A percentile compares a stretch with the other conserved stretches of the same genome.
phyloP scores from a whole-genome alignment of 2,329 filamentous ascomycete genomes.

The Colletotrichum melonis region DNA sequence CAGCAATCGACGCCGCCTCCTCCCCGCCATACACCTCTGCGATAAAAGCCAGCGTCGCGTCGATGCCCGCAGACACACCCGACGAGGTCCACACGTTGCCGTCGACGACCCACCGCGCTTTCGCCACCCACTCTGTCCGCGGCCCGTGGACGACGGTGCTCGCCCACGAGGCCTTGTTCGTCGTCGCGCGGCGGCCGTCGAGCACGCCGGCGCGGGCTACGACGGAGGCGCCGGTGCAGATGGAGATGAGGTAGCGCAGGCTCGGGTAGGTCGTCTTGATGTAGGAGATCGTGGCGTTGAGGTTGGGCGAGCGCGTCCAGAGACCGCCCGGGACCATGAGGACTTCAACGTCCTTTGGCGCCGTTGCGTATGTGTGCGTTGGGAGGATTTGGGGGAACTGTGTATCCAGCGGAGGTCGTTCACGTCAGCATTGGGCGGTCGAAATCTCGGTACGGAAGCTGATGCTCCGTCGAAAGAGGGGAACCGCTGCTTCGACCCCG shows the following conservation, averaged over 20 bases:
- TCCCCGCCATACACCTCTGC: conserved; percentile 63
- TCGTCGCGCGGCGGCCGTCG: conserved; percentile 65
- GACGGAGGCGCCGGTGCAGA: conserved; percentile 68
- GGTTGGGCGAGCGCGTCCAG: conserved; percentile 39
- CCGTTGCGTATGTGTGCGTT: conserved; percentile 55
- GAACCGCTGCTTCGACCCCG: neutral
- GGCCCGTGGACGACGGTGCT: conserved; percentile 51
- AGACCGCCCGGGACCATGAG: conserved; percentile 66
- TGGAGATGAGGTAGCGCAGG: conserved; percentile 61
- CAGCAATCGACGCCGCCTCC: conserved; percentile 58
- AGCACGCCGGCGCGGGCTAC: conserved; percentile 64
- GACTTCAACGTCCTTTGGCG: conserved; percentile 60
- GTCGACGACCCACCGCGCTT: conserved; percentile 67
- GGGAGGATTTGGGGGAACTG: conserved; percentile 37
- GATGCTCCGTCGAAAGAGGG: neutral
- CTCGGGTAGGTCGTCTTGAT: conserved; percentile 50
- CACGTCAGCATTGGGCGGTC: neutral
- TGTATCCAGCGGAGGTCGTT: neutral
- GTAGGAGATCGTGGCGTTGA: conserved; percentile 45
- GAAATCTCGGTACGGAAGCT: neutral
- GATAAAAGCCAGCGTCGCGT: conserved; percentile 69
- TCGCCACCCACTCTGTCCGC: conserved; percentile 61
- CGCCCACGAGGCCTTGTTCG: conserved; percentile 64
- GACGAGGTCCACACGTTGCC: conserved; percentile 69
- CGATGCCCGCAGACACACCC: conserved; percentile 70